A percentile compares a stretch with the other conserved stretches of the same genome.
These are phyloP conservation scores for Eutrema heterophyllum DNA, from an alignment of 345 rosid species.

Conservation along the genomic window DNA sequence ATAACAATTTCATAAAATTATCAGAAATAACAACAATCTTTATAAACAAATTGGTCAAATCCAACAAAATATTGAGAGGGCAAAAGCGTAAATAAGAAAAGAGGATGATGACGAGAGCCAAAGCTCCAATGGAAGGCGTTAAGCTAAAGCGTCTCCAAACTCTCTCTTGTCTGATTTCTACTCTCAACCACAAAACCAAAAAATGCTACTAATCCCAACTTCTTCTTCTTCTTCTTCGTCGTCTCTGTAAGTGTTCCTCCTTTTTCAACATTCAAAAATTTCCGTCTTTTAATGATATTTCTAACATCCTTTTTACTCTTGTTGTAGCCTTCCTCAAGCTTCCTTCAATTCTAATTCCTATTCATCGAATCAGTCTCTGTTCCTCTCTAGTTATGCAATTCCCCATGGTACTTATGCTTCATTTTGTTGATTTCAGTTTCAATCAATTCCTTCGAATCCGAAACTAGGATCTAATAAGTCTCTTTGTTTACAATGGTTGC, in stretches of 20 bases:
- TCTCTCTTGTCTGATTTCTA: slow-evolving; percentile 4
- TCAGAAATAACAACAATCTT: background rate
- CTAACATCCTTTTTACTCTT: background rate
- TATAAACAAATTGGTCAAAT: background rate
- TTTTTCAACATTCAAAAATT: background rate
- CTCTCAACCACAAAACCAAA: slow-evolving; percentile 7
- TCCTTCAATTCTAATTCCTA: slow-evolving; percentile 12
- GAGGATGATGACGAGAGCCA: slow-evolving; percentile 8
- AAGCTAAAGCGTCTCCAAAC: slow-evolving; percentile 6
- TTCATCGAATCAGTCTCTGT: slow-evolving; percentile 19
- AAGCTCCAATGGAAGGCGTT: slow-evolving; percentile 16
- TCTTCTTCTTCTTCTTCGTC: slow-evolving; percentile 22
- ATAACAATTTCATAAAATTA: too few relatives aligned
- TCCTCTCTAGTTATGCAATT: slow-evolving; percentile 6
- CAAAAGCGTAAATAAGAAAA: slow-evolving; percentile 5
- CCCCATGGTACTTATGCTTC: slow-evolving; percentile 10
- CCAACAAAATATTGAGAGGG: background rate
- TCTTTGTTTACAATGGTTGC: slow-evolving; percentile 5
- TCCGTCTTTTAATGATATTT: background rate
- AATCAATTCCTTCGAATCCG: background rate
- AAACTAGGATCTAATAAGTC: background rate
- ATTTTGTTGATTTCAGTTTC: background rate
- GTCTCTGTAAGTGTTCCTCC: slow-evolving; percentile 11
- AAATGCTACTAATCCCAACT: slow-evolving; percentile 29
- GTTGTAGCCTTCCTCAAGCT: slow-evolving; percentile 17